Base-by-base conservation (phyloP, 805 yeast species). In the Candida coleopterorum region DNA sequence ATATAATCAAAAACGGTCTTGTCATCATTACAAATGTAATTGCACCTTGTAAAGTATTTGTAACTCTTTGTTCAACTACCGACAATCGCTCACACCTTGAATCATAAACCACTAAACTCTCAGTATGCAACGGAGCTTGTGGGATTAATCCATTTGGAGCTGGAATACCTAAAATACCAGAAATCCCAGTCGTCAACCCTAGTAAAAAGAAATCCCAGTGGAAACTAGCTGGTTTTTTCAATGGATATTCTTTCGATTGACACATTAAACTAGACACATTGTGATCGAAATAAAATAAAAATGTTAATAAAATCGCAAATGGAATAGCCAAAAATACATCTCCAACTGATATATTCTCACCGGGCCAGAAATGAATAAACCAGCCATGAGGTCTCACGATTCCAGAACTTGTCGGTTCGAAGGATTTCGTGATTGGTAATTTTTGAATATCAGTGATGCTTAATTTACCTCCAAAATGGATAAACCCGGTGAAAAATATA, bases 61-160 rank as follows among this genome's bases (percentile, higher is more conserved):
- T 81, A 35, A 88, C 67, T 29, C 98, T 60, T 55, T 90, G 98
- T 53, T 90, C 98, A 4, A 93, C 95, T 8, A 89, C 88, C 3
- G 74, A 59, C 1, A 64, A 52, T 1, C 75, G 66, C 34, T 50
- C 41, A 1, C 69, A 70, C 4, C 57, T 43, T 22, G 47, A 37
- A 35, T 72, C 70, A 44, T 70, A 70, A 10, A 84, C 78, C 28
- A 86, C 73, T 21, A 90, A 60, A 0, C 96, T 77, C 28, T 73
- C 75, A 0, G 97, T 88, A 49, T 90, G 98, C 24, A 93, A 55
- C 2, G 97, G 97, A 0, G 98, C 97, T 57, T 90, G 98, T 1
- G 98, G 98, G 29, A 90, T 90, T 22, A 90, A 67, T 0, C 98
- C 98, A 59, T 93, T 93, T 0, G 97, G 97, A 2, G 97, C 88